Percentiles rank a stretch among this genome's conserved stretches.
These are phyloP conservation scores for Cruciata laevipes DNA, from an alignment of 257 asterid genomes.

Conservation along the genomic window DNA sequence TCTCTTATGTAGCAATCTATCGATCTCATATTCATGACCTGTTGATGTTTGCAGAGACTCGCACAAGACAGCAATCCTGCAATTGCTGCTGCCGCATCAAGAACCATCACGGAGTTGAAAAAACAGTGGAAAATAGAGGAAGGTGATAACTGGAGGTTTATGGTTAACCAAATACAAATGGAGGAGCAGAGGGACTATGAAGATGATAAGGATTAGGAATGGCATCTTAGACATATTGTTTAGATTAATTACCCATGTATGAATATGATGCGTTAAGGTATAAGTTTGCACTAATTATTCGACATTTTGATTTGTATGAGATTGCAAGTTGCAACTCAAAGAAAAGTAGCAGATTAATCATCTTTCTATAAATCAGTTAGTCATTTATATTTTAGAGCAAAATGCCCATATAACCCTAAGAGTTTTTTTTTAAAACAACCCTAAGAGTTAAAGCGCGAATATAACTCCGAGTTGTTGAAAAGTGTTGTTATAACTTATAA, in stretches of 20 bases:
- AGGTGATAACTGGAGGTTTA: slow-evolving; percentile 95
- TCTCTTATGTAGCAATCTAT: background rate
- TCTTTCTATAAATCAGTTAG: too few species aligned
- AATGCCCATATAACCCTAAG: too few species aligned
- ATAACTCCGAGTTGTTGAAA: too few species aligned
- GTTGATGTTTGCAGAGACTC: slow-evolving; percentile 50
- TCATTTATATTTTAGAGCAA: too few species aligned
- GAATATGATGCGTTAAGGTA: background rate
- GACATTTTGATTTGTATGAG: background rate
- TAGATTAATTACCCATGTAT: slow-evolving; percentile 18
- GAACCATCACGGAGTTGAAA: slow-evolving; percentile 68
- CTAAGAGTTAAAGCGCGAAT: too few species aligned
- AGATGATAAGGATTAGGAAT: slow-evolving; percentile 25
- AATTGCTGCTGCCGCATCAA: slow-evolving; percentile 84
- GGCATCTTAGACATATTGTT: slow-evolving; percentile 7
- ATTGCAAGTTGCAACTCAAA: too few species aligned
- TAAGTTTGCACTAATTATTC: background rate
- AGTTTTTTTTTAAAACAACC: too few species aligned
- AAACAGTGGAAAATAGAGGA: slow-evolving; percentile 91
- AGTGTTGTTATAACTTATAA: too few species aligned
- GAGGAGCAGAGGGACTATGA: slow-evolving; percentile 23
- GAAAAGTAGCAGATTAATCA: too few species aligned
- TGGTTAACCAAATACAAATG: slow-evolving; percentile 46
- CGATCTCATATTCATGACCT: background rate
- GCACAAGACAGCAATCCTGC: slow-evolving; percentile 84